A percentile compares a stretch with the other conserved stretches of the same genome.
phyloP scores from a whole-genome alignment of 2,329 filamentous ascomycete genomes.

The Colletotrichum tropicale region DNA sequence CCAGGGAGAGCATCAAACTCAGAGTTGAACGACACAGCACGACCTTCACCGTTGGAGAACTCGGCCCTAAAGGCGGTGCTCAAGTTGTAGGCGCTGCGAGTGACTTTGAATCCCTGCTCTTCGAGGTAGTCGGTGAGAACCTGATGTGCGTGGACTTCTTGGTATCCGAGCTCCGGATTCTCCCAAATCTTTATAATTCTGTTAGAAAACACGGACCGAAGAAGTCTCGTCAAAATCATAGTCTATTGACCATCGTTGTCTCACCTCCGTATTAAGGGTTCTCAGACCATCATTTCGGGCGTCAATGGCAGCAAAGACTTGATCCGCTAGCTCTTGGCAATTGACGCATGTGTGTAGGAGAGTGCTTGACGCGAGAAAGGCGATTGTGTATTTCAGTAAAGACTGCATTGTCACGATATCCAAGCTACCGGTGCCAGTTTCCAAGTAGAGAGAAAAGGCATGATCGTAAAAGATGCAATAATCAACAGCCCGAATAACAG shows the following conservation, averaged over 20 bases:
- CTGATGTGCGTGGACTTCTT: constrained; percentile 46
- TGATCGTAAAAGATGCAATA: neutral
- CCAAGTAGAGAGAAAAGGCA: neutral
- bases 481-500: no score
- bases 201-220: neutral
- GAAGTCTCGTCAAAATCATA: accelerated
- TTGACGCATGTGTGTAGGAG: accelerated
- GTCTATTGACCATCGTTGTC: no score
- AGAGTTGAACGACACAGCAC: constrained; percentile 44
- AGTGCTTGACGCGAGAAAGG: neutral
- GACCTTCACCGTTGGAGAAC: constrained; percentile 38
- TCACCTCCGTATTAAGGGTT: neutral
- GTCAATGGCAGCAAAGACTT: neutral
- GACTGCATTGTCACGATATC: accelerated
- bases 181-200: neutral
- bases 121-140: constrained; percentile 40
- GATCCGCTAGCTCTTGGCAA: neutral
- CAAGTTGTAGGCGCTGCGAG: constrained; percentile 41
- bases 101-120: constrained; percentile 43
- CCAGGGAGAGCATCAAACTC: constrained; percentile 39
- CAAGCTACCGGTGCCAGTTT: neutral
- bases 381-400: neutral
- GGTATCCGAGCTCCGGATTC: constrained; percentile 24
- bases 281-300: neutral
- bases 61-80: constrained; percentile 47